Evolutionary conservation across 768 basidiomycete genomes (phyloP).

Genomic region (Hemileccinum impolitum): DNA sequence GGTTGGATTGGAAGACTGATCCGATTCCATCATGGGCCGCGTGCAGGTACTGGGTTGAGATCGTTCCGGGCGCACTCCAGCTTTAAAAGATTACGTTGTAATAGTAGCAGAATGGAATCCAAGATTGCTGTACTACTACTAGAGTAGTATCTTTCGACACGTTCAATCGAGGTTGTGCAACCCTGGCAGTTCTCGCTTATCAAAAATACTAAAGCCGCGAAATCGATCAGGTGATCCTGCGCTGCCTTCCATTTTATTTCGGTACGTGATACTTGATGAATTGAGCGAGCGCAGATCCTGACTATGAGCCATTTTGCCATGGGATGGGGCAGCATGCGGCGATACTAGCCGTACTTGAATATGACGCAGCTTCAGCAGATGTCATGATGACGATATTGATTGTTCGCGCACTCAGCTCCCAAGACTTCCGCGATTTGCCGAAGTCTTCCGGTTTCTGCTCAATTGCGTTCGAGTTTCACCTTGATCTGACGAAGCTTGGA

Average conservation of each 20-base stretch:
- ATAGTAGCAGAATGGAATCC: background rate
- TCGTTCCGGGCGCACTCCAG: slow-evolving; percentile 38
- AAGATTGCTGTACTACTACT: background rate
- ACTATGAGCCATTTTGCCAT: background rate
- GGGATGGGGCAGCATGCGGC: background rate
- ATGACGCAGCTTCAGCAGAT: background rate
- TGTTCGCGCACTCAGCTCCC: background rate
- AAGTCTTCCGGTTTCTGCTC: background rate
- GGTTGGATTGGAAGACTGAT: background rate
- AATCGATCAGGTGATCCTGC: background rate
- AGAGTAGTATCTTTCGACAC: too few relatives aligned
- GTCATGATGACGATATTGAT: background rate
- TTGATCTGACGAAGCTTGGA: background rate
- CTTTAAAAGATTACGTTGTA: slow-evolving; percentile 15
- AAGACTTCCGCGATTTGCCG: background rate
- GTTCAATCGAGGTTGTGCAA: slow-evolving; percentile 1
- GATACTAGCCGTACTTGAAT: too few relatives aligned
- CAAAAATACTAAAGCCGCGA: background rate
- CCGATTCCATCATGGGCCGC: background rate
- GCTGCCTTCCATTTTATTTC: background rate
- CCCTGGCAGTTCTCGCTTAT: too few relatives aligned
- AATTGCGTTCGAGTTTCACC: background rate
- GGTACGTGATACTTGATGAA: background rate
- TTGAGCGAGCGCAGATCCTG: background rate
- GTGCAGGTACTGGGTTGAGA: slow-evolving; percentile 58